Evolutionary conservation across 108 stramenopile species (phyloP).

Genomic region (Conticribra guillardii): DNA sequence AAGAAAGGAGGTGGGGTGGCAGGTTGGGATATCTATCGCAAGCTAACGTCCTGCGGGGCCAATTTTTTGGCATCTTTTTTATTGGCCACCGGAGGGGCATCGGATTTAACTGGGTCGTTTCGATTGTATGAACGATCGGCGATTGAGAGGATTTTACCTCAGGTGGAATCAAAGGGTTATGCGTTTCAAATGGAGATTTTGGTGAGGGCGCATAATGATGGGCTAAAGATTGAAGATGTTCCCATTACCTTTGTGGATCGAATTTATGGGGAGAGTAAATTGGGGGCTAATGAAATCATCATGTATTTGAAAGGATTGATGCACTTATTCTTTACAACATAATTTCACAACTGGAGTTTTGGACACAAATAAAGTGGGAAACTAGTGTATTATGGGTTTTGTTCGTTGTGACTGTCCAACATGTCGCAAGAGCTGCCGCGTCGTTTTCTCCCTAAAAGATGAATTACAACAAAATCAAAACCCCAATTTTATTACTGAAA

Average conservation of each 20-base stretch:
- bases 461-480: too few relatives aligned
- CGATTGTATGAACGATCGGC: conserved; percentile 92
- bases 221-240: conserved; percentile 90
- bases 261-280: conserved; percentile 97
- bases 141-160: conserved; percentile 86
- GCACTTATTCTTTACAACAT: conserved; percentile 92
- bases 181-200: conserved; percentile 99
- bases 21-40: conserved; percentile 92
- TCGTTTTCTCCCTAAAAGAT: too few relatives aligned
- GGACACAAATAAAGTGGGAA: too few relatives aligned
- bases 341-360: conserved; percentile 20
- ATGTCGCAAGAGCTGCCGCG: too few relatives aligned
- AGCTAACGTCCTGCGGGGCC: conserved; percentile 93
- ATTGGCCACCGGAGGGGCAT: conserved; percentile 86
- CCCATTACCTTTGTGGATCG: conserved; percentile 98
- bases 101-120: conserved; percentile 96
- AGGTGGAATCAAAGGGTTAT: conserved; percentile 91
- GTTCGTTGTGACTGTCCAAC: too few relatives aligned
- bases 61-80: conserved; percentile 95
- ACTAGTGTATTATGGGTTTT: too few relatives aligned
- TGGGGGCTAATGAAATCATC: conserved; percentile 95
- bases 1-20: conserved; percentile 91
- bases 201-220: conserved; percentile 82
- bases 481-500: too few relatives aligned
- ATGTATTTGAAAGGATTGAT: conserved; percentile 92